Conservation (phyloP, 2,329 filamentous ascomycete genomes). For the Alternaria sp. region DNA sequence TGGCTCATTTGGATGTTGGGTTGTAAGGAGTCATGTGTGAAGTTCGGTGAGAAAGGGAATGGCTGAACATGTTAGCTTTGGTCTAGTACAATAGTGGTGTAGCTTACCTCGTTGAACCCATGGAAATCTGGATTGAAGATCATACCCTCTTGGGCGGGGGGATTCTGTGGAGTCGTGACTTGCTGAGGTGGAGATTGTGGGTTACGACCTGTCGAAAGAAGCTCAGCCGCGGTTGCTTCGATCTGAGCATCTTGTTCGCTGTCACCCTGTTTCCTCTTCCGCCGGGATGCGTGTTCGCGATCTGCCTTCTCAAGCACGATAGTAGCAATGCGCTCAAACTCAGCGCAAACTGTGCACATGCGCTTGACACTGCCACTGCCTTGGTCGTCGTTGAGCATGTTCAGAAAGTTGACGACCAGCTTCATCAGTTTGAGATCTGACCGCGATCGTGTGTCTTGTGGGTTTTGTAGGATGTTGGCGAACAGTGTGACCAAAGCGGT, state of each 20-base stretch:
- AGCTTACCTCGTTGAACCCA: conserved; percentile 46
- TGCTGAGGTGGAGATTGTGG: conserved; percentile 38
- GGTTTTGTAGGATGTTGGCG: conserved; percentile 95
- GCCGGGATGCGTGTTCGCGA: conserved; percentile 77
- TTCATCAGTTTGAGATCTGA: conserved; percentile 92
- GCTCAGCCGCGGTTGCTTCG: conserved; percentile 45
- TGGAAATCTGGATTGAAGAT: conserved; percentile 47
- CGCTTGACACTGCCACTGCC: conserved; percentile 89
- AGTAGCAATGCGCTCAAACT: conserved; percentile 93
- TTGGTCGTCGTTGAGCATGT: conserved; percentile 85
- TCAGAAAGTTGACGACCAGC: conserved; percentile 88
- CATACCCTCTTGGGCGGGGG: conserved; percentile 24
- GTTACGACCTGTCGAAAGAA: conserved; percentile 39
- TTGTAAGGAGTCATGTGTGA: conserved; percentile 48
- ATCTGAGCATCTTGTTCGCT: conserved; percentile 55
- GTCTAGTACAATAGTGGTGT: fast-evolving
- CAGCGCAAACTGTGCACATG: conserved; percentile 92
- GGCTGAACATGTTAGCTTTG: conserved; percentile 35
- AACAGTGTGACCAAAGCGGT: conserved; percentile 94
- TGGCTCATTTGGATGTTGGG: conserved; percentile 33
- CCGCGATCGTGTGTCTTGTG: conserved; percentile 83
- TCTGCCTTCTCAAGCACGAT: conserved; percentile 91
- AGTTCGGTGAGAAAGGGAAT: conserved; percentile 50
- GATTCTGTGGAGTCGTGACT: conserved; percentile 25
- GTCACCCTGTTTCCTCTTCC: conserved; percentile 79